Base-by-base conservation (phyloP, 805 yeast species). In the Saccharomycopsis sp. region DNA sequence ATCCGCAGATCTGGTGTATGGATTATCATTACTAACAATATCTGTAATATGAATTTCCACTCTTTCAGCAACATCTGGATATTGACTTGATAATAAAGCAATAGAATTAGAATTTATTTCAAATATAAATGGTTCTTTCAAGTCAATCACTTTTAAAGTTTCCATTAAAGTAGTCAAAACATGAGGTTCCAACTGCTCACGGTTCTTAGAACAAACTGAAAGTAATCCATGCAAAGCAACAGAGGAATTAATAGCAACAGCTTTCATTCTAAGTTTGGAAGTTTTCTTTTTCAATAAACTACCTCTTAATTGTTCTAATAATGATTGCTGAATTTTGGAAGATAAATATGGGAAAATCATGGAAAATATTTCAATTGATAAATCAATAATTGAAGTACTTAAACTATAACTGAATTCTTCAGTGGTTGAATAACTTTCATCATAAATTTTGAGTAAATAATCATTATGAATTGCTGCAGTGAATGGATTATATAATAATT, bases 261-360 rank as follows among this genome's bases (percentile, higher is more conserved):
- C 83, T 23, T 52, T 55, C 34, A 51, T 52, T 47, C 65, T 52
- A 18, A 54, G 41, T 29, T 19, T 31, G 2, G 35, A 15, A 13
- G 35, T 25, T 3, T 54, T 48, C 40, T 67, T 59, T 21, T 73
- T 64, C 36, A 71, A 62, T 28, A 79, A 46, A 14, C 69, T 64
- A 3, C 79, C 64, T 48, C 87, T 70, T 46, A 92, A 59, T 40
- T 78, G 83, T 52, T 89, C 96, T 17, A 92, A 58, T n/a, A 92
- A 66, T 1, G 96, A 86, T 43, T 80, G 78, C 52, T 89, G 96
- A 39, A 92, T 81, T 46, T 85, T 83, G 3, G 74, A 60, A 5
- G 88, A 74, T 49, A 89, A 69, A 43, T 67, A 64, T 0, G 94
- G 84, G 48, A 89, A 80, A 1, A 81, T 66, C 6, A 70, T 53